Conservation (phyloP, 805 yeast species). For the Candida nemodendra region DNA sequence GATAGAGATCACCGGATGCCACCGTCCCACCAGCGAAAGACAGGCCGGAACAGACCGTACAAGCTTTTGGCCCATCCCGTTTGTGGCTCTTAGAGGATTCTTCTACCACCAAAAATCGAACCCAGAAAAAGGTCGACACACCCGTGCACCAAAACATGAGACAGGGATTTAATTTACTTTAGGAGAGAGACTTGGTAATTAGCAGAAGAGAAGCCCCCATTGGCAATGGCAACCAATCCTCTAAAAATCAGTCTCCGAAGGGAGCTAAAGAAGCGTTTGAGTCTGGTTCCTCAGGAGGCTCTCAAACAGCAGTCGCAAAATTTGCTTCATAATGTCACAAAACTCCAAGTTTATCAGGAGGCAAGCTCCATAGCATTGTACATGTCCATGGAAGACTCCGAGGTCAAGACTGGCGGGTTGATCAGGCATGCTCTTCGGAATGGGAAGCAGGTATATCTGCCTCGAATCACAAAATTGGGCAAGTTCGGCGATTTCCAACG, state of each 20-base stretch:
- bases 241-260: neutral
- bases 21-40: too few relatives aligned
- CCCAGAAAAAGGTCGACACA: too few relatives aligned
- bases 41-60: too few relatives aligned
- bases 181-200: too few relatives aligned
- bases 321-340: slow-evolving; percentile 4
- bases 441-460: slow-evolving; percentile 56
- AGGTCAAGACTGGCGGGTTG: slow-evolving; percentile 58
- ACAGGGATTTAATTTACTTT: too few relatives aligned
- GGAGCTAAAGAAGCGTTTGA: neutral
- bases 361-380: slow-evolving; percentile 61
- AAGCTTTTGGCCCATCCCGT: too few relatives aligned
- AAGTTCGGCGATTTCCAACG: slow-evolving; percentile 28
- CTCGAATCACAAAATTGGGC: slow-evolving; percentile 38
- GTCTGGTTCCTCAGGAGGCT: slow-evolving; percentile 1
- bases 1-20: too few relatives aligned
- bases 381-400: slow-evolving; percentile 74
- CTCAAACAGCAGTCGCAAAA: slow-evolving; percentile 10
- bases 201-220: slow-evolving; percentile 6
- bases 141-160: too few relatives aligned
- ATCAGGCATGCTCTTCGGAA: slow-evolving; percentile 48
- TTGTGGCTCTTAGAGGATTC: too few relatives aligned
- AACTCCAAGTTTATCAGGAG: slow-evolving; percentile 34
- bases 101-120: too few relatives aligned
- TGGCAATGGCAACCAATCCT: slow-evolving; percentile 5